These are phyloP conservation scores for Heliosperma pusillum DNA, from an alignment of 148 eudicot species.

Conservation along the genomic window DNA sequence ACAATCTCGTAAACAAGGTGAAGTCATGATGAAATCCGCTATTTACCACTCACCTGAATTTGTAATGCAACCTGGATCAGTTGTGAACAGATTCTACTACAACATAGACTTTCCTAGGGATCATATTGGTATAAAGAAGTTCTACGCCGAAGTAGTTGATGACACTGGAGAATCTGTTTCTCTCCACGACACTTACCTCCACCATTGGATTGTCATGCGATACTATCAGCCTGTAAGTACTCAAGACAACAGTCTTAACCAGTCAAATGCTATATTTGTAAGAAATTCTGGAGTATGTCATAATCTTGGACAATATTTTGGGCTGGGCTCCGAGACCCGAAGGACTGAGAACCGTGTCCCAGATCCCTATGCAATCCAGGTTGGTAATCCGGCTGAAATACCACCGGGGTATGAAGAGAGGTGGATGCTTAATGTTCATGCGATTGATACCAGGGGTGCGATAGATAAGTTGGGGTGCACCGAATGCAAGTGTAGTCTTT, in stretches of 20 bases:
- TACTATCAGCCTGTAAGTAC: conserved; percentile 49
- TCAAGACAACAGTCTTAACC: conserved; percentile 20
- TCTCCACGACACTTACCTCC: conserved; percentile 83
- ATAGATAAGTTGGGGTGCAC: conserved; percentile 73
- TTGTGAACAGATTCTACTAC: conserved; percentile 47
- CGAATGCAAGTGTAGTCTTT: conserved; percentile 83
- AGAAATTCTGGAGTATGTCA: conserved; percentile 50
- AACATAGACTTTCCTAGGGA: conserved; percentile 72
- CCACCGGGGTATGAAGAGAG: conserved; percentile 78
- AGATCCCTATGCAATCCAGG: conserved; percentile 77
- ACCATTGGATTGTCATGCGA: conserved; percentile 67
- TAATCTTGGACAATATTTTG: conserved; percentile 63
- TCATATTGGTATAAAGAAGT: conserved; percentile 69
- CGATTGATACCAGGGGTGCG: conserved; percentile 80
- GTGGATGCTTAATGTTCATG: conserved; percentile 85
- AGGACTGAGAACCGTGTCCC: conserved; percentile 69
- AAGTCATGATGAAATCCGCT: conserved; percentile 31
- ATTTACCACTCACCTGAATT: conserved; percentile 60
- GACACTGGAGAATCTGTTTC: conserved; percentile 66
- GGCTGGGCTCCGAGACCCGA: conserved; percentile 88
- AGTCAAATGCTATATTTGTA: conserved; percentile 32
- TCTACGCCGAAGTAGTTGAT: conserved; percentile 84
- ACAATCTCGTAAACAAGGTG: conserved; percentile 24
- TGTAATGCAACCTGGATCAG: conserved; percentile 67
- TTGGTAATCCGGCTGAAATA: conserved; percentile 58